Percentiles rank a stretch among this genome's conserved stretches.
Conservation (phyloP, 108 stramenopile species). For the Chaetoceros muelleri region DNA sequence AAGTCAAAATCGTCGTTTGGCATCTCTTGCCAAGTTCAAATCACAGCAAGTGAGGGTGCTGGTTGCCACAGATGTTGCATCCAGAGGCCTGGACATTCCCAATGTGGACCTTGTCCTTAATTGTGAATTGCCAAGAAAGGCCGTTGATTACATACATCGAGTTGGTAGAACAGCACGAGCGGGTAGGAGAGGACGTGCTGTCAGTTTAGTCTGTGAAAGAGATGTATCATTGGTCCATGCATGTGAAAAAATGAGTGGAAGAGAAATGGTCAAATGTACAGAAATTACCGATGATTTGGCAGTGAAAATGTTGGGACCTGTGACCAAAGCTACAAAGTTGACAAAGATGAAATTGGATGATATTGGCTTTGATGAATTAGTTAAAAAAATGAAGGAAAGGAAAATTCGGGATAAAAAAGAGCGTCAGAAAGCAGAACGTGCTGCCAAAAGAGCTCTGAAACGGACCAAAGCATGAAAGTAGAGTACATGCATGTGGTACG, state of each 20-base stretch:
- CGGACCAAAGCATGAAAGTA: conserved; percentile 7
- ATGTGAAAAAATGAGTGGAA: conserved; percentile 58
- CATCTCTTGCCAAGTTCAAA: conserved; percentile 87
- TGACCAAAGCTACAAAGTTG: conserved; percentile 78
- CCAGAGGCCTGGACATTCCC: conserved; percentile 95
- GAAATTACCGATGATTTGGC: conserved; percentile 81
- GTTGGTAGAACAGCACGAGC: conserved; percentile 97
- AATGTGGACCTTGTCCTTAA: conserved; percentile 95
- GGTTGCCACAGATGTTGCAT: conserved; percentile 97
- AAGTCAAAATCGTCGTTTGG: conserved; percentile 82
- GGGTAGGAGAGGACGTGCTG: conserved; percentile 87
- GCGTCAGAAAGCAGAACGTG: conserved; percentile 58
- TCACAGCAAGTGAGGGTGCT: conserved; percentile 80
- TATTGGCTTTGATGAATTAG: conserved; percentile 85
- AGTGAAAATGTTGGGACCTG: conserved; percentile 64
- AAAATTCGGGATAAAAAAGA: conserved; percentile 70
- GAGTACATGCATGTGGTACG: too few relatives aligned
- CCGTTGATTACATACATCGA: conserved; percentile 93
- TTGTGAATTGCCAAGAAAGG: conserved; percentile 87
- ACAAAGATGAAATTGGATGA: conserved; percentile 83
- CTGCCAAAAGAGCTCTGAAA: conserved; percentile 20
- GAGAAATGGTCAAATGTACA: conserved; percentile 59
- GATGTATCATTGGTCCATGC: conserved; percentile 81
- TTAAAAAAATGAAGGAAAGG: conserved; percentile 75
- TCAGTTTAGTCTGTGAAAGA: conserved; percentile 87